These are phyloP conservation scores for Solanum medicagineum DNA, from an alignment of 257 asterid genomes.

Conservation along the genomic window DNA sequence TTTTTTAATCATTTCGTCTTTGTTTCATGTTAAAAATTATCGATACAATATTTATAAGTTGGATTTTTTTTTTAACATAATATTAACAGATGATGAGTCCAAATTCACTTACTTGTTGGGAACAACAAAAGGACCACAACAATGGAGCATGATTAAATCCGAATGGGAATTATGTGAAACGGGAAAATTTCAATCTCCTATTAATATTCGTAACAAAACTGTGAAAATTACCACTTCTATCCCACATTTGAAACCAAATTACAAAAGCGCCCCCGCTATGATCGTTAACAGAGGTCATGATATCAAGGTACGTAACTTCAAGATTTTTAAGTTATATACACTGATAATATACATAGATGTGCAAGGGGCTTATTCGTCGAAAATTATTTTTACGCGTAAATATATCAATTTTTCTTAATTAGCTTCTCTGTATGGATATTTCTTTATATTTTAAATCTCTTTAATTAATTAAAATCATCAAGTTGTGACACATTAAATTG, in stretches of 20 bases:
- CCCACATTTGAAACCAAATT: constrained; percentile 17
- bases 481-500: too few species aligned
- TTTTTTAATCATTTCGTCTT: background rate
- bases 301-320: constrained; percentile 24
- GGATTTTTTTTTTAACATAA: background rate
- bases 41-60: background rate
- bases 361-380: too few species aligned
- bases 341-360: too few species aligned
- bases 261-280: constrained; percentile 39
- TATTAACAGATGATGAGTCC: constrained; percentile 25
- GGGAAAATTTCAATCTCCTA: constrained; percentile 59
- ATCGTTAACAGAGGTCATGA: constrained; percentile 61
- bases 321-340: too few species aligned
- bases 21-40: background rate
- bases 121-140: constrained; percentile 32
- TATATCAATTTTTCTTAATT: too few species aligned
- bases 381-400: too few species aligned
- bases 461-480: too few species aligned
- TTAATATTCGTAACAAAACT: constrained; percentile 24
- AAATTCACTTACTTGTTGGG: constrained; percentile 18
- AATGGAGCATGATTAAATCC: constrained; percentile 35
- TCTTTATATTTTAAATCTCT: too few species aligned
- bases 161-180: constrained; percentile 35
- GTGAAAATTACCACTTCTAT: constrained; percentile 6
- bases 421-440: too few species aligned